A percentile compares a stretch with the other conserved stretches of the same genome.
Evolutionary conservation across 108 stramenopile genomes (phyloP).

Genomic region (Nitzschia putrida): DNA sequence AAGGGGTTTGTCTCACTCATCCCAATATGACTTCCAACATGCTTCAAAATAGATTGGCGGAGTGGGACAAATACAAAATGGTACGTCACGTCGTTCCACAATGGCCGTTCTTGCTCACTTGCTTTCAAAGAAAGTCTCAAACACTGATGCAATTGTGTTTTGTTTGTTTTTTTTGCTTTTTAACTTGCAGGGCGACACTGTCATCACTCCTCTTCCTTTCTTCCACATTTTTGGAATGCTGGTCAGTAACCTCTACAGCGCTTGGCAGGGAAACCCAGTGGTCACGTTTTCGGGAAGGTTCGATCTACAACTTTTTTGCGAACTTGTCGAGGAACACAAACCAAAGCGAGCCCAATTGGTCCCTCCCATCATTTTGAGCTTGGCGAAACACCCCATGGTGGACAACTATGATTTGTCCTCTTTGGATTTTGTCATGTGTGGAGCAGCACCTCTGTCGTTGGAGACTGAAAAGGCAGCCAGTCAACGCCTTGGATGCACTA

Average conservation of each 20-base stretch:
- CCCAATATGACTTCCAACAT: constrained; percentile 81
- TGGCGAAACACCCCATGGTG: constrained; percentile 82
- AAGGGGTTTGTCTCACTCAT: constrained; percentile 90
- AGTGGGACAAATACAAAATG: constrained; percentile 27
- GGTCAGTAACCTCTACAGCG: constrained; percentile 57
- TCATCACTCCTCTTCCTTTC: constrained; percentile 87
- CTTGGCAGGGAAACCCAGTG: constrained; percentile 69
- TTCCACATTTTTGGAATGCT: constrained; percentile 92
- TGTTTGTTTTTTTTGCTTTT: not conserved
- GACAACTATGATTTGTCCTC: constrained; percentile 74
- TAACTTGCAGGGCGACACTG: constrained; percentile 42
- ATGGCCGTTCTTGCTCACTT: not conserved
- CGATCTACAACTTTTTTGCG: constrained; percentile 76
- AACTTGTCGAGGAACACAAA: constrained; percentile 66
- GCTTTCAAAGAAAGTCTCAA: too few relatives aligned
- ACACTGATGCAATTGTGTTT: not conserved
- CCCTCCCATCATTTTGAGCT: constrained; percentile 79
- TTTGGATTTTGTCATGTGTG: constrained; percentile 63
- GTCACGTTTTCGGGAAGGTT: constrained; percentile 80
- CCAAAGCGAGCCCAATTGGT: constrained; percentile 86
- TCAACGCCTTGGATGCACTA: constrained; percentile 53
- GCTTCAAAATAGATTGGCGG: constrained; percentile 62
- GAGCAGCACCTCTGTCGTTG: constrained; percentile 83
- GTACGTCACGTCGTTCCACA: not conserved
- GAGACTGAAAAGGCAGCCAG: constrained; percentile 68